Conservation (phyloP, 768 basidiomycete genomes). For the Suillus clintonianus region DNA sequence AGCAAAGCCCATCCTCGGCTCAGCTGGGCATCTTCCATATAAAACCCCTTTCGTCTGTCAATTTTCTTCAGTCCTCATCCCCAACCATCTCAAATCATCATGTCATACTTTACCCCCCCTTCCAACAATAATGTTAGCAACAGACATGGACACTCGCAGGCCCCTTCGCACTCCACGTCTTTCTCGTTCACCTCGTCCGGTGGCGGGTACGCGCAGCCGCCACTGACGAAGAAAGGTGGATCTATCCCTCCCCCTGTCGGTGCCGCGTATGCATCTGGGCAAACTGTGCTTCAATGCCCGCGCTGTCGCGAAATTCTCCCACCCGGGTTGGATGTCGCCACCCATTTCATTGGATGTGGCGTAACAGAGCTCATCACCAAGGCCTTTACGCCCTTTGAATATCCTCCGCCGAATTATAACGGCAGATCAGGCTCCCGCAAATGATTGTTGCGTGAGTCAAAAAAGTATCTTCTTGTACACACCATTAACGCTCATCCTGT, state of each 20-base stretch:
- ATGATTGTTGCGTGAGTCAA: background rate
- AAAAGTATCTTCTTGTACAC: background rate
- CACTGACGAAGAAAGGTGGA: background rate
- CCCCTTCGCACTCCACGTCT: background rate
- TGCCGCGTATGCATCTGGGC: background rate
- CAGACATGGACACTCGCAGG: background rate
- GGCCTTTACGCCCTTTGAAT: slow-evolving; percentile 14
- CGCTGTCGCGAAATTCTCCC: slow-evolving; percentile 15
- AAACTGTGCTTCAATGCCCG: slow-evolving; percentile 4
- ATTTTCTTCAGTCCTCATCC: background rate
- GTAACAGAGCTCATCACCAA: slow-evolving; percentile 11
- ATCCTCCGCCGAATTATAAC: background rate
- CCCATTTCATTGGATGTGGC: slow-evolving; percentile 17
- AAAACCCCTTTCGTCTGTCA: background rate
- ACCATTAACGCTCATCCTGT: background rate
- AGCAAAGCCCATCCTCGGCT: background rate
- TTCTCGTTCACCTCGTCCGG: background rate
- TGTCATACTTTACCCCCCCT: slow-evolving; percentile 2
- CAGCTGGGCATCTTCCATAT: background rate
- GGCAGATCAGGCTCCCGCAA: background rate
- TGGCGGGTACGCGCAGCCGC: slow-evolving; percentile 1
- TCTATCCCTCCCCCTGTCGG: slow-evolving; percentile 5
- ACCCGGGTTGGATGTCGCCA: slow-evolving; percentile 10
- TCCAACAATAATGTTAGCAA: background rate
- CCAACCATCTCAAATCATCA: background rate